Percentiles rank a stretch among this genome's conserved stretches.
Evolutionary conservation across 179 eudicot species (phyloP).

Genomic region (Dionaea muscipula): DNA sequence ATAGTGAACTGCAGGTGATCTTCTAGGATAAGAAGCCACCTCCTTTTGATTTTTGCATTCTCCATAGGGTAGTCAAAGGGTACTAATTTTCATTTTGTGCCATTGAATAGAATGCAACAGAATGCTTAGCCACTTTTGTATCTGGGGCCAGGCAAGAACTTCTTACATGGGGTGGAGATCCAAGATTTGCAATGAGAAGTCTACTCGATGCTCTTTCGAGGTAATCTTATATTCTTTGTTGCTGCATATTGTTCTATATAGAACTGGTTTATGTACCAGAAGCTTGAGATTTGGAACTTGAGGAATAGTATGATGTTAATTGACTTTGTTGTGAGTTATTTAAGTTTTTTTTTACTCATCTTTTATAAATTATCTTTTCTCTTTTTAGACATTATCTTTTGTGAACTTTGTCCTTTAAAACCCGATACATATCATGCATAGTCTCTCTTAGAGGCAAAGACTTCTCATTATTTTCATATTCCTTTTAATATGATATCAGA

Average conservation of each 20-base stretch:
- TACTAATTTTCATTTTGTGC: conserved; percentile 3
- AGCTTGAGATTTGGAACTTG: not conserved
- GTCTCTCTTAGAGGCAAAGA: too few species aligned
- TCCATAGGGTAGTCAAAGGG: conserved; percentile 4
- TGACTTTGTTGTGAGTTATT: too few species aligned
- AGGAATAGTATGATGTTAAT: not conserved
- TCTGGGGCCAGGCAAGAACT: conserved; percentile 66
- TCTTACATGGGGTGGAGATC: conserved; percentile 88
- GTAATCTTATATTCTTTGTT: conserved; percentile 18
- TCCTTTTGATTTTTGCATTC: not conserved
- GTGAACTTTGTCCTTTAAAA: too few species aligned
- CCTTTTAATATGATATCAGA: too few species aligned
- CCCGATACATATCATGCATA: too few species aligned
- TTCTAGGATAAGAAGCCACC: conserved; percentile 6
- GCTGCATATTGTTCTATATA: not conserved
- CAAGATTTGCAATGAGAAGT: conserved; percentile 83
- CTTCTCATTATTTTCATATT: too few species aligned
- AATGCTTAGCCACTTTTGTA: conserved; percentile 78
- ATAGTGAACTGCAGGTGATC: conserved; percentile 84
- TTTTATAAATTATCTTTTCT: too few species aligned
- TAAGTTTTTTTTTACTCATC: too few species aligned
- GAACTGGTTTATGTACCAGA: not conserved
- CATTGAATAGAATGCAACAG: conserved; percentile 69
- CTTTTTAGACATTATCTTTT: too few species aligned
- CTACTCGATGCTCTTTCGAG: conserved; percentile 92